These are phyloP conservation scores for Camelina laxa DNA, from an alignment of 345 rosid genomes.

Conservation along the genomic window DNA sequence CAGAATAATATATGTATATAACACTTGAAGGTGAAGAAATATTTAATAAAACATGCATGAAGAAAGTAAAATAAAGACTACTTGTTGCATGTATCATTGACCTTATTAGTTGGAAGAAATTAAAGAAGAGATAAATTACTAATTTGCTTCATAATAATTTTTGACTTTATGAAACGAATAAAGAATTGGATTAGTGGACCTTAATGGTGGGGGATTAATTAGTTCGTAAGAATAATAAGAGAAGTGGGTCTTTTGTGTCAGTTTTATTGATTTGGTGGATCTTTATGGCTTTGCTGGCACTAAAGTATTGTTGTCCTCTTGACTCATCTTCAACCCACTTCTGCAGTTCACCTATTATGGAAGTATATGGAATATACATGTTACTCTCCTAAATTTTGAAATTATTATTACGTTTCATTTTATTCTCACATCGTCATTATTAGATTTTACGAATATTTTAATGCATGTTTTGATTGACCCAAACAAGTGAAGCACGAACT, in stretches of 20 bases:
- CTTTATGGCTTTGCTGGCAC: conserved; percentile 46
- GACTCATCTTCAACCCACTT: conserved; percentile 48
- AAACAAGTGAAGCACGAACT: conserved; percentile 25
- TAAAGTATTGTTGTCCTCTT: conserved; percentile 44
- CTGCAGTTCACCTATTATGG: conserved; percentile 42
- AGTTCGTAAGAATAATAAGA: conserved; percentile 38
- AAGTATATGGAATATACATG: conserved; percentile 41
- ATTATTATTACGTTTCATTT: conserved; percentile 5
- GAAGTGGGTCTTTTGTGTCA: conserved; percentile 46
- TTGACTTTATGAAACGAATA: conserved; percentile 35
- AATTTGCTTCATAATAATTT: conserved; percentile 28
- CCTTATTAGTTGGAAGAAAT: conserved; percentile 11
- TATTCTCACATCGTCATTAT: conserved; percentile 20
- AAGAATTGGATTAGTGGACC: conserved; percentile 39
- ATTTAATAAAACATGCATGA: conserved; percentile 3
- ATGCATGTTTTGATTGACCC: neutral
- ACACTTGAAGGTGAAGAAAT: neutral
- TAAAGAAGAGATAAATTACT: conserved; percentile 18
- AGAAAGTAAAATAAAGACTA: conserved; percentile 14
- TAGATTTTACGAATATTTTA: conserved; percentile 1
- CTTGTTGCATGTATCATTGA: conserved; percentile 39
- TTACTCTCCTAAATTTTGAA: conserved; percentile 34
- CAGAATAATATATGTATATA: neutral
- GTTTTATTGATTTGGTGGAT: conserved; percentile 40
- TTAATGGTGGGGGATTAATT: conserved; percentile 49